Conservation (phyloP, 768 basidiomycete species). For the Amanita inopinata region DNA sequence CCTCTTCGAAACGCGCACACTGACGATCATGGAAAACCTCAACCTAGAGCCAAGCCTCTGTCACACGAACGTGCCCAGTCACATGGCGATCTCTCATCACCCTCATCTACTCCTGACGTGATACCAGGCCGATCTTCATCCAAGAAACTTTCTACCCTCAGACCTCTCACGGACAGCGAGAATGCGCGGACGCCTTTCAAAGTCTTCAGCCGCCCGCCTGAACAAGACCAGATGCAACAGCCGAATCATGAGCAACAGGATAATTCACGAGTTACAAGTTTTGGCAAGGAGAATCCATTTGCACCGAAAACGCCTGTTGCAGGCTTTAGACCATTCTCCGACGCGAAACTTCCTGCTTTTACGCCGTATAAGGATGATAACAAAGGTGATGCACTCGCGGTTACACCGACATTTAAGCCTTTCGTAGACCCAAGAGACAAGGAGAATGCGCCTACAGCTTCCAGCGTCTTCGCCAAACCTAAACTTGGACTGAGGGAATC, state of each 20-base stretch:
- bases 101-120: conserved; percentile 16
- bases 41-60: conserved; percentile 24
- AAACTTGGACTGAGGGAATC: background rate
- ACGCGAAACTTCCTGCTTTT: conserved; percentile 23
- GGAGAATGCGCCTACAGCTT: conserved; percentile 15
- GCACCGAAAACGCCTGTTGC: conserved; percentile 35
- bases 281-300: conserved; percentile 24
- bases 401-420: conserved; percentile 19
- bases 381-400: background rate
- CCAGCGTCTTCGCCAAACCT: conserved; percentile 15
- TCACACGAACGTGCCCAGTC: conserved; percentile 37
- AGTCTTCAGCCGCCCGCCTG: conserved; percentile 70
- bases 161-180: conserved; percentile 30
- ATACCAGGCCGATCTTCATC: conserved; percentile 9
- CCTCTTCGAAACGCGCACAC: conserved; percentile 36
- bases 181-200: conserved; percentile 43
- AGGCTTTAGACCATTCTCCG: conserved; percentile 28
- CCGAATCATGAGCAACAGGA: conserved; percentile 14
- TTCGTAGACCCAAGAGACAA: conserved; percentile 18
- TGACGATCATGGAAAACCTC: conserved; percentile 33
- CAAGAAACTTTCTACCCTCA: conserved; percentile 21
- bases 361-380: conserved; percentile 25
- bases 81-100: conserved; percentile 21
- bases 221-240: conserved; percentile 18
- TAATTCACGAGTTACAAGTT: background rate